Base-by-base conservation (phyloP, 305 asterid species). In the Andrographis paniculata region DNA sequence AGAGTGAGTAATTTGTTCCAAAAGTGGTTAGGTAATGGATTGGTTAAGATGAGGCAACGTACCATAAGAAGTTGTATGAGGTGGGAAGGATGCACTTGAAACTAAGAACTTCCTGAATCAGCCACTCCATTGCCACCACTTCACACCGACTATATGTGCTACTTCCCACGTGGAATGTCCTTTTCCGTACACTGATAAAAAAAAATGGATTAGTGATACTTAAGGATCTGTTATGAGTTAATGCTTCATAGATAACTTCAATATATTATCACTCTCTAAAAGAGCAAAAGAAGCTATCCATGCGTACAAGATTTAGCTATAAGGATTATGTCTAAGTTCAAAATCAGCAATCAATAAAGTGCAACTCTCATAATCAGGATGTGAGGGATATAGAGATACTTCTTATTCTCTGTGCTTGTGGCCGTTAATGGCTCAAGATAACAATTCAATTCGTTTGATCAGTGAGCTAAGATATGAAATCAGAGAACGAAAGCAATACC, bases 71-170 rank as follows among this genome's bases (percentile, higher is more conserved):
- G 77, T 77, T 87, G 73, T 86, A 79, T 48, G 69, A 50, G 45
- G 95, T 80, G 45, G 99, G 99, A 45, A 80, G 80, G 81, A 55
- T 75, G 73, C 99, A 91, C 62, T 77, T 73, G 82, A 80, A 91
- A 65, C 74, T 70, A 35, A 91, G 86, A 65, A 91, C 84, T 60
- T 83, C 94, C 73, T 72, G 96, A 55, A 86, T 87, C 71, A 91
- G 66, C 99, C 99, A 91, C 82, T 91, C 99, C 99, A 86, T 86
- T 18, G 94, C 96, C 69, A 91, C 99, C 66, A 86, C 95, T 69
- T 86, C 96, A 56, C 65, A 55, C 56, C 94, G 70, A 61, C 67
- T 56, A 57, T 89, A 85, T 33, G 60, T 56, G 43, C 57, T 69
- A 69, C 66, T 65, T 67, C 78, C 94, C 41, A 79, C 75, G 10